Evolutionary conservation across 805 yeast species (phyloP).

Genomic region (Candida maris): DNA sequence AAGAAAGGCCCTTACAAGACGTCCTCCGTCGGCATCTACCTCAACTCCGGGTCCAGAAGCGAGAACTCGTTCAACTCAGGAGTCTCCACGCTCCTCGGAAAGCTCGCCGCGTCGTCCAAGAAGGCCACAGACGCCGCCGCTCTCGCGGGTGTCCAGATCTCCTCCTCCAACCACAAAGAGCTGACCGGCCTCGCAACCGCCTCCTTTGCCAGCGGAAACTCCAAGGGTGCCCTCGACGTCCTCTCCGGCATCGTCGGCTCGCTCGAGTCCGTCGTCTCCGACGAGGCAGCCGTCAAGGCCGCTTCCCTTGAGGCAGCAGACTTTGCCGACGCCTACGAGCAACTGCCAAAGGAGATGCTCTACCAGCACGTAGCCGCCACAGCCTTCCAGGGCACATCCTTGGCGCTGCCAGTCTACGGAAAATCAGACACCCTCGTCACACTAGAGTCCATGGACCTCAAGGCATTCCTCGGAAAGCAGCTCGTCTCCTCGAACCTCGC

Average conservation of each 20-base stretch:
- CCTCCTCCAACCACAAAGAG: conserved; percentile 58
- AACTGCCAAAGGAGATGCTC: conserved; percentile 51
- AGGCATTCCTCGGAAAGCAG: conserved; percentile 51
- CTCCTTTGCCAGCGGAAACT: conserved; percentile 57
- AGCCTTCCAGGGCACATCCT: conserved; percentile 83
- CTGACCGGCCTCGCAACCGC: conserved; percentile 56
- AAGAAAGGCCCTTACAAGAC: conserved; percentile 57
- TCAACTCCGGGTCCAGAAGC: conserved; percentile 74
- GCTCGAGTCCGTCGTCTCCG: conserved; percentile 36
- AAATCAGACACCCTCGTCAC: conserved; percentile 60
- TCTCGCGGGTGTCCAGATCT: conserved; percentile 53
- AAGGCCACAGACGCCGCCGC: conserved; percentile 32
- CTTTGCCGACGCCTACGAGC: conserved; percentile 53
- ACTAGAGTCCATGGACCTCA: conserved; percentile 56
- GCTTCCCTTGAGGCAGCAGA: conserved; percentile 45
- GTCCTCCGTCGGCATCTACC: conserved; percentile 65
- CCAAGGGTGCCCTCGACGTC: conserved; percentile 48
- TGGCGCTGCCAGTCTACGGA: conserved; percentile 75
- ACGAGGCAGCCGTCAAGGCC: conserved; percentile 41
- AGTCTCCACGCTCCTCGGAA: conserved; percentile 62
- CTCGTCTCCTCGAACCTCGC: conserved; percentile 63
- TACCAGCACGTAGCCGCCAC: conserved; percentile 75
- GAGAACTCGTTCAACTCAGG: conserved; percentile 84
- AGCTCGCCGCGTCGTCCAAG: conserved; percentile 39
- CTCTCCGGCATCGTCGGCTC: conserved; percentile 42